These are phyloP conservation scores for Epichloe baconii DNA, from an alignment of 2,329 filamentous ascomycete genomes.

Conservation along the genomic window DNA sequence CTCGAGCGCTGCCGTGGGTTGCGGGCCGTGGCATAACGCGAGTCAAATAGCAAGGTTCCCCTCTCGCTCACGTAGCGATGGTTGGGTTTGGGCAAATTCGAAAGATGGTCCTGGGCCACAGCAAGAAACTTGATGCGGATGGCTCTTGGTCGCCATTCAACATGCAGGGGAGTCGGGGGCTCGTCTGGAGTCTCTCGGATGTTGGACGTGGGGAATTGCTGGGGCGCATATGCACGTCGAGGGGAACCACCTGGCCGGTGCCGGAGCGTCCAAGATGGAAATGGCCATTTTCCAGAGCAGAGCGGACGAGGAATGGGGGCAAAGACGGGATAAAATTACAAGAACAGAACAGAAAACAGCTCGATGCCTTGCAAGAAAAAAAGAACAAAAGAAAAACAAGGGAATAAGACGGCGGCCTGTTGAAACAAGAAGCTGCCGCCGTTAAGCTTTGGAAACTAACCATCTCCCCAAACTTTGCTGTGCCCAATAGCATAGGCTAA, in stretches of 20 bases:
- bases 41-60: conserved; percentile 4
- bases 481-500: not conserved
- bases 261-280: conserved; percentile 3
- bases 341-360: not conserved
- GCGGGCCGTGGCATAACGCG: conserved; percentile 1
- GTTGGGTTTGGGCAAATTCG: conserved; percentile 4
- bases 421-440: not conserved
- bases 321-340: not conserved
- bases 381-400: not conserved
- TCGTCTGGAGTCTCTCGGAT: conserved; percentile 4
- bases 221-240: conserved; percentile 1
- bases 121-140: conserved; percentile 1
- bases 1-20: not conserved
- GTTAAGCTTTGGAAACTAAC: not conserved
- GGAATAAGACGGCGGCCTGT: no score
- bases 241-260: not conserved
- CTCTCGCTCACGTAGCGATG: conserved; percentile 7
- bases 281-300: no score
- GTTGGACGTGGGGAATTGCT: conserved; percentile 9
- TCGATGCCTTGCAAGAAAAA: no score
- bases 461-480: not conserved
- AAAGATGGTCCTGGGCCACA: conserved; percentile 6
- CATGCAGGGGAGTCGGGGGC: not conserved
- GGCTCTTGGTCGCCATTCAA: not conserved
- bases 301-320: not conserved